These are phyloP conservation scores for Clonostachys rosea DNA, from an alignment of 2,329 filamentous ascomycete species.

Conservation along the genomic window DNA sequence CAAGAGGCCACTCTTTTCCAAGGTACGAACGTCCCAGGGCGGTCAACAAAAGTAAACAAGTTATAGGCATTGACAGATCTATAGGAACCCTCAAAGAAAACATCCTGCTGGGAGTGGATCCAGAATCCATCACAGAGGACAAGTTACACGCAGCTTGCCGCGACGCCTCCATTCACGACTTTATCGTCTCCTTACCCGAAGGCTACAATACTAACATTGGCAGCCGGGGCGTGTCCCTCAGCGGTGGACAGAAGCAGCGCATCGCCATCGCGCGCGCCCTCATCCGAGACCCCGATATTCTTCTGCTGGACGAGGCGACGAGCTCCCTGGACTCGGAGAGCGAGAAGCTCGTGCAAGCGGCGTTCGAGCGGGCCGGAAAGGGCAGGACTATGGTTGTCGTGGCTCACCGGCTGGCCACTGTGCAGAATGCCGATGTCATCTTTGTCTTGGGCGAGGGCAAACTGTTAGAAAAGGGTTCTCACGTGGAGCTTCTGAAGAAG, in stretches of 20 bases:
- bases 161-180: slow-evolving; percentile 66
- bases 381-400: slow-evolving; percentile 69
- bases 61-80: slow-evolving; percentile 1
- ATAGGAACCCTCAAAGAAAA: slow-evolving; percentile 62
- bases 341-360: slow-evolving; percentile 58
- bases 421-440: slow-evolving; percentile 76
- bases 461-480: slow-evolving; percentile 49
- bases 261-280: slow-evolving; percentile 66
- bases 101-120: slow-evolving; percentile 59
- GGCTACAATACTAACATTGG: slow-evolving; percentile 67
- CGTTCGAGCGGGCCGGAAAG: slow-evolving; percentile 59
- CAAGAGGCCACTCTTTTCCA: slow-evolving; percentile 73
- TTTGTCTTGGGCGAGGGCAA: slow-evolving; percentile 65
- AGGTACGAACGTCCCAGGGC: slow-evolving; percentile 26
- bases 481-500: slow-evolving; percentile 43
- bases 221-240: slow-evolving; percentile 60
- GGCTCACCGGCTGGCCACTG: slow-evolving; percentile 71
- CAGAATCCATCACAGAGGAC: slow-evolving; percentile 44
- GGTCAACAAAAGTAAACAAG: not conserved
- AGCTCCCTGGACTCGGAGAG: slow-evolving; percentile 62
- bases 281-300: slow-evolving; percentile 57
- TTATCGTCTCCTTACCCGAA: slow-evolving; percentile 61
- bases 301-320: slow-evolving; percentile 71
- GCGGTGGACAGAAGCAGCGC: slow-evolving; percentile 70
- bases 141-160: slow-evolving; percentile 47